Evolutionary conservation across 495 filamentous ascomycete genomes (phyloP).

Genomic region (Aspergillus taichungensis): DNA sequence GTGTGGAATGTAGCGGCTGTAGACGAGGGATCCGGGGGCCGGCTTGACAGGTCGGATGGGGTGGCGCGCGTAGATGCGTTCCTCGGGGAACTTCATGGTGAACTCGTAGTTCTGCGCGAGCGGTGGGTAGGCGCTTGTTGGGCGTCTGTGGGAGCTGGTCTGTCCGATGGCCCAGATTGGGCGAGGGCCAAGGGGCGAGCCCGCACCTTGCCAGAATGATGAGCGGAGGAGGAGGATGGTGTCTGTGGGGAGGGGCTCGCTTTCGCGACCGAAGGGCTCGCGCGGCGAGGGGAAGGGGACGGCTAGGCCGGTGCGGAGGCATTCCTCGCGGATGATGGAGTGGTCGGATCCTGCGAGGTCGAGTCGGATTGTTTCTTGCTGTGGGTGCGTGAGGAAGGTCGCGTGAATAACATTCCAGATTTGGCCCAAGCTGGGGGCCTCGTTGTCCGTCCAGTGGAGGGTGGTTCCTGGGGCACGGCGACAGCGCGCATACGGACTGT

Average conservation of each 20-base stretch:
- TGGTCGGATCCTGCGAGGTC: conserved; percentile 30
- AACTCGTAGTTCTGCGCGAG: conserved; percentile 47
- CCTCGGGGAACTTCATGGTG: conserved; percentile 42
- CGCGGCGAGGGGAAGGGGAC: conserved; percentile 37
- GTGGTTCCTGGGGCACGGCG: conserved; percentile 28
- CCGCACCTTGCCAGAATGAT: conserved; percentile 64
- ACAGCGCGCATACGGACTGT: conserved; percentile 38
- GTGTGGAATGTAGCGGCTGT: conserved; percentile 61
- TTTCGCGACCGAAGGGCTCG: conserved; percentile 14
- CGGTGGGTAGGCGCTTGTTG: conserved; percentile 38
- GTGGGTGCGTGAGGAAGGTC: conserved; percentile 45
- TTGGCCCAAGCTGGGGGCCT: conserved; percentile 44
- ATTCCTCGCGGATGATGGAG: conserved; percentile 35
- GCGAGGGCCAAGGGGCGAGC: conserved; percentile 52
- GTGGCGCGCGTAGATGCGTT: conserved; percentile 44
- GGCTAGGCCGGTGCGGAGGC: conserved; percentile 44
- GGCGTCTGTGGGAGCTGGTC: conserved; percentile 24
- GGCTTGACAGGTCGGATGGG: conserved; percentile 55
- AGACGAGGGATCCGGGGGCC: conserved; percentile 48
- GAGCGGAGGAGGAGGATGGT: conserved; percentile 27
- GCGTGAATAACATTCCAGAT: conserved; percentile 56
- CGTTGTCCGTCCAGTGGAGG: conserved; percentile 29
- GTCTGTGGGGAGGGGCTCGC: conserved; percentile 11
- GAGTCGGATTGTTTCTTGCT: conserved; percentile 46
- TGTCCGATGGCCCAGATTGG: conserved; percentile 46